phyloP scores from a whole-genome alignment of 768 basidiomycete genomes.

The Cantharellus cinnabarinus region DNA sequence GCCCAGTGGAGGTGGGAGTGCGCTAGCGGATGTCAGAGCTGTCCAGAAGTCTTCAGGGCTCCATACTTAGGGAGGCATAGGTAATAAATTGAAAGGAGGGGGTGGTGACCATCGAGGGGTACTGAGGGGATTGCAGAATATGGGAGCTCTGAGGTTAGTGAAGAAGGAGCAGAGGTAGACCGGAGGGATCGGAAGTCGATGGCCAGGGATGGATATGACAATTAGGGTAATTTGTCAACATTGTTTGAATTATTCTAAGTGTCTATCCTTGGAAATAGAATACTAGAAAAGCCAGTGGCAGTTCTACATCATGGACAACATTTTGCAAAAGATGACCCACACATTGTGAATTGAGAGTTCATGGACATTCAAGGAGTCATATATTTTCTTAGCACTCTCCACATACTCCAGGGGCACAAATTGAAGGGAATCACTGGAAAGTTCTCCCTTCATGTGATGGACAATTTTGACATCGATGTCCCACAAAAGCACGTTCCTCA shows the following conservation, averaged over 20 bases:
- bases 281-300: not conserved
- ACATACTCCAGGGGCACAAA: conserved; percentile 12
- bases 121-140: too few relatives aligned
- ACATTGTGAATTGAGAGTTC: not conserved
- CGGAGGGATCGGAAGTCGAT: too few relatives aligned
- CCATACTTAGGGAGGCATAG: too few relatives aligned
- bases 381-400: not conserved
- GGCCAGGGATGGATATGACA: too few relatives aligned
- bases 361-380: not conserved
- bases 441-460: conserved; percentile 13
- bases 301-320: not conserved
- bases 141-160: too few relatives aligned
- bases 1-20: too few relatives aligned
- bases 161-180: too few relatives aligned
- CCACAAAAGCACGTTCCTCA: conserved; percentile 14
- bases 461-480: conserved; percentile 12
- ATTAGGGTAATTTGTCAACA: not conserved
- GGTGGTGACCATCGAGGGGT: too few relatives aligned
- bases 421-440: conserved; percentile 10
- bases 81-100: too few relatives aligned
- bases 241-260: not conserved
- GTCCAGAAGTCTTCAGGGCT: too few relatives aligned
- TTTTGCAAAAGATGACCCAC: not conserved
- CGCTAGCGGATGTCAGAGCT: too few relatives aligned
- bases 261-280: not conserved